Conservation (phyloP, 2,329 filamentous ascomycete species). For the Truncatella angustata region DNA sequence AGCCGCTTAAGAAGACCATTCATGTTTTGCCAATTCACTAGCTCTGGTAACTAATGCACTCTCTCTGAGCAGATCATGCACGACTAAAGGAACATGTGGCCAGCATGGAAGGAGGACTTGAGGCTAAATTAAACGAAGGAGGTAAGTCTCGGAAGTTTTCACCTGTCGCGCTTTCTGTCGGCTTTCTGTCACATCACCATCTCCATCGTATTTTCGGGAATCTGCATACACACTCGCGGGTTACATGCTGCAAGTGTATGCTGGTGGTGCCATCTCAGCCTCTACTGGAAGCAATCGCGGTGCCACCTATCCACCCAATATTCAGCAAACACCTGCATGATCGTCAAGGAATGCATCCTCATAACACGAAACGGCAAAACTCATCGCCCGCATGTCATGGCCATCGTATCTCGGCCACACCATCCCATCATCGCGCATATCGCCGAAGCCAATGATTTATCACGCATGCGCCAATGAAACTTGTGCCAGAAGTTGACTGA, state of each 20-base stretch:
- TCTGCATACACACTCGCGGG: conserved; percentile 20
- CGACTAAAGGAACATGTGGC: conserved; percentile 87
- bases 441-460: conserved; percentile 10
- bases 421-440: background rate
- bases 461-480: background rate
- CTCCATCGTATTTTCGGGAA: conserved; percentile 25
- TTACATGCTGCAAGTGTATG: conserved; percentile 15
- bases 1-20: conserved; percentile 15
- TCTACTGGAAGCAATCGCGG: conserved; percentile 5
- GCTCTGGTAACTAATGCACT: conserved; percentile 35
- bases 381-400: background rate
- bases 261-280: conserved; percentile 16
- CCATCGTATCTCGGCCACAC: background rate
- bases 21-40: conserved; percentile 15
- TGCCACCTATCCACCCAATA: conserved; percentile 13
- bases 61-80: conserved; percentile 69
- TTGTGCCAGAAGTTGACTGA: background rate
- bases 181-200: conserved; percentile 22
- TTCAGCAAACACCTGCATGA: conserved; percentile 31
- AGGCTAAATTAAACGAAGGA: conserved; percentile 90
- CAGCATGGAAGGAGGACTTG: conserved; percentile 83
- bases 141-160: conserved; percentile 57
- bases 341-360: conserved; percentile 29
- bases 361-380: conserved; percentile 5
- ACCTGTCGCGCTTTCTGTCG: conserved; percentile 24